Evolutionary conservation across 2,329 filamentous ascomycete species (phyloP).

Genomic region (Colletotrichum sublineola): DNA sequence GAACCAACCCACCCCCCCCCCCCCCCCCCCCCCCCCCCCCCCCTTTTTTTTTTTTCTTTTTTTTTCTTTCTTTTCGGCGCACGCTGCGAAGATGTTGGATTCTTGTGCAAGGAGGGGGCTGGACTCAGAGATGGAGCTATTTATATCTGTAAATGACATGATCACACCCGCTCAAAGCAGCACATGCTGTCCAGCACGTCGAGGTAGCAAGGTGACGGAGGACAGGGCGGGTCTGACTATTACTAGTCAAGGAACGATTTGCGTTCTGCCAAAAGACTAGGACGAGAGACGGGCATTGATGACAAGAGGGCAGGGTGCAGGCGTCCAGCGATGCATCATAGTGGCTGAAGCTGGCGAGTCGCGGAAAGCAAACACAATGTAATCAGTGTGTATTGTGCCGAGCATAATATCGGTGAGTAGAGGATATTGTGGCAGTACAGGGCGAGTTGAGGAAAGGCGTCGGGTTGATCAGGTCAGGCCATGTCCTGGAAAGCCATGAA

Average conservation of each 20-base stretch:
- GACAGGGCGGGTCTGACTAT: slow-evolving; percentile 29
- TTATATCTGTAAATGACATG: neutral
- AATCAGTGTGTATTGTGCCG: slow-evolving; percentile 3
- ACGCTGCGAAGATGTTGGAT: no score
- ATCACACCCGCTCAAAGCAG: slow-evolving; percentile 1
- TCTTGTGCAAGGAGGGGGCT: no score
- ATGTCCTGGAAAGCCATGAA: slow-evolving; percentile 13
- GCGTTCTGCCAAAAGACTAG: slow-evolving; percentile 17
- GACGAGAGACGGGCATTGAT: neutral
- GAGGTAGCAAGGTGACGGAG: slow-evolving; percentile 20
- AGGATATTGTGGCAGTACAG: slow-evolving; percentile 11
- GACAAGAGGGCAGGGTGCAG: no score
- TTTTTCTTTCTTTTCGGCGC: no score
- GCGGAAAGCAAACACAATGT: slow-evolving; percentile 25
- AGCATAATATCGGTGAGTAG: slow-evolving; percentile 15
- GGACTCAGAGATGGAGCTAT: slow-evolving; percentile 30
- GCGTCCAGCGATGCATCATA: no score
- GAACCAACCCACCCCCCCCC: no score
- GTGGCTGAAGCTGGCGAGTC: no score
- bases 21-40: no score
- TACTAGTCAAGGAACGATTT: slow-evolving; percentile 16
- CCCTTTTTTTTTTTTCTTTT: no score
- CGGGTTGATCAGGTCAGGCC: slow-evolving; percentile 27
- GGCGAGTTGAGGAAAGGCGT: slow-evolving; percentile 16
- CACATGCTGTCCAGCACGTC: slow-evolving; percentile 25